A percentile compares a stretch with the other conserved stretches of the same genome.
These are phyloP conservation scores for Aciculosporium take DNA, from an alignment of 2,329 filamentous ascomycete genomes.

Conservation along the genomic window DNA sequence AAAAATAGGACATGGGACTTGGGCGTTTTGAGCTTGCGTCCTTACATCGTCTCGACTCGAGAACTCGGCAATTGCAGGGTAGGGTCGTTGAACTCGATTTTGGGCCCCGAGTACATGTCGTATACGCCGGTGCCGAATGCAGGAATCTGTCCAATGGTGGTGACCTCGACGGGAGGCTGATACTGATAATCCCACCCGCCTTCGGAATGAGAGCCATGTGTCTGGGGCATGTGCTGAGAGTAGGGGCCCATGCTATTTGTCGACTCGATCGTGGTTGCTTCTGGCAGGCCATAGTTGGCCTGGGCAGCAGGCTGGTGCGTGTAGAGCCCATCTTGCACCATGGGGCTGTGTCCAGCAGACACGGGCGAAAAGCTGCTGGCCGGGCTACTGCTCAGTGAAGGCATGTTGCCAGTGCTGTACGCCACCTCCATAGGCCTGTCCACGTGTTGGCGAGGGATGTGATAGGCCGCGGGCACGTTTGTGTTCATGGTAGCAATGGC, in stretches of 20 bases:
- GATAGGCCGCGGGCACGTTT: slow-evolving; percentile 35
- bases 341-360: slow-evolving; percentile 38
- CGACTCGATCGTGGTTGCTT: slow-evolving; percentile 32
- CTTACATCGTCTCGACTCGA: slow-evolving; percentile 36
- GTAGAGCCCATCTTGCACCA: slow-evolving; percentile 41
- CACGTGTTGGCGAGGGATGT: slow-evolving; percentile 34
- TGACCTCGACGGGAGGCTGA: slow-evolving; percentile 42
- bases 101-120: slow-evolving; percentile 36
- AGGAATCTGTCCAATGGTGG: slow-evolving; percentile 37
- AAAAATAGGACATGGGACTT: not conserved
- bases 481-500: slow-evolving; percentile 48
- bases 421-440: slow-evolving; percentile 37
- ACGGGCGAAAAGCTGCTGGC: slow-evolving; percentile 41
- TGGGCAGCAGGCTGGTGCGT: slow-evolving; percentile 37
- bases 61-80: slow-evolving; percentile 45
- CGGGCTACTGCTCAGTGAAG: slow-evolving; percentile 44
- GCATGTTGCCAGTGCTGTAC: slow-evolving; percentile 32
- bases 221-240: slow-evolving; percentile 26
- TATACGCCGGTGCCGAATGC: slow-evolving; percentile 35
- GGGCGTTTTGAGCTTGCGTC: no score
- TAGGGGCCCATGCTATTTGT: slow-evolving; percentile 28
- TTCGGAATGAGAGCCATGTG: slow-evolving; percentile 25
- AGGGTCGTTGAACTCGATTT: slow-evolving; percentile 44
- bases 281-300: slow-evolving; percentile 33
- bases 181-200: slow-evolving; percentile 43